phyloP scores from a whole-genome alignment of 192 early-diverging fungal species.

The Dimargaris verticillata region DNA sequence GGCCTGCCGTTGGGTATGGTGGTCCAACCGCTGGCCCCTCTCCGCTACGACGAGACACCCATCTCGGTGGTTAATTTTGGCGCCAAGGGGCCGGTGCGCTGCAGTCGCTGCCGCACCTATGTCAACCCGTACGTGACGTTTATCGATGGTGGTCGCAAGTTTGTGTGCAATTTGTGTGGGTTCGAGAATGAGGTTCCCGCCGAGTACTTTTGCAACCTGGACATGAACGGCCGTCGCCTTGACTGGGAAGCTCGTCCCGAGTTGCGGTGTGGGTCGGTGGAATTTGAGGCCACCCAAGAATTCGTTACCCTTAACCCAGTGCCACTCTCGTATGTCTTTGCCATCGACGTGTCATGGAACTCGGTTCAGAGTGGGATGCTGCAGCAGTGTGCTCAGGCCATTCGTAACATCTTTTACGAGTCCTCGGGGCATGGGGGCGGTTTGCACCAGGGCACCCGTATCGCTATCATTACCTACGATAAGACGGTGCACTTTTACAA shows the following conservation, averaged over 20 bases:
- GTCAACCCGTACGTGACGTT: constrained; percentile 83
- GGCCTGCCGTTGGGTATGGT: constrained; percentile 72
- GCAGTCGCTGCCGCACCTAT: constrained; percentile 83
- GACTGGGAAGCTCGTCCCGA: constrained; percentile 79
- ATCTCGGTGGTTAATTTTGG: constrained; percentile 73
- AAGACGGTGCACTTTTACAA: constrained; percentile 89
- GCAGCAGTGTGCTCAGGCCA: constrained; percentile 36
- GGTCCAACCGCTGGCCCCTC: constrained; percentile 79
- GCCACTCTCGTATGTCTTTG: constrained; percentile 72
- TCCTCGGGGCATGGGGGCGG: constrained; percentile 14
- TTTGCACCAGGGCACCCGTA: constrained; percentile 37
- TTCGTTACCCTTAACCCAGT: constrained; percentile 40
- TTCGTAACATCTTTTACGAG: constrained; percentile 53
- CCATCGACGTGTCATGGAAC: constrained; percentile 85
- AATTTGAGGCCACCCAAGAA: constrained; percentile 71
- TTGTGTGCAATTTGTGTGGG: constrained; percentile 85
- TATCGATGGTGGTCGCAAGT: constrained; percentile 78
- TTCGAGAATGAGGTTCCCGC: constrained; percentile 71
- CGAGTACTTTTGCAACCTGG: constrained; percentile 86
- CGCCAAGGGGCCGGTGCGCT: constrained; percentile 71
- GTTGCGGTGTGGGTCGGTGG: constrained; percentile 72
- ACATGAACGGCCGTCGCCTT: constrained; percentile 75
- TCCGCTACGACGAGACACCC: constrained; percentile 60
- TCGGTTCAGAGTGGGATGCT: constrained; percentile 77
- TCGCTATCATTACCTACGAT: constrained; percentile 87